phyloP scores from a whole-genome alignment of 331 rosid species.

The Pyrus hybrid region DNA sequence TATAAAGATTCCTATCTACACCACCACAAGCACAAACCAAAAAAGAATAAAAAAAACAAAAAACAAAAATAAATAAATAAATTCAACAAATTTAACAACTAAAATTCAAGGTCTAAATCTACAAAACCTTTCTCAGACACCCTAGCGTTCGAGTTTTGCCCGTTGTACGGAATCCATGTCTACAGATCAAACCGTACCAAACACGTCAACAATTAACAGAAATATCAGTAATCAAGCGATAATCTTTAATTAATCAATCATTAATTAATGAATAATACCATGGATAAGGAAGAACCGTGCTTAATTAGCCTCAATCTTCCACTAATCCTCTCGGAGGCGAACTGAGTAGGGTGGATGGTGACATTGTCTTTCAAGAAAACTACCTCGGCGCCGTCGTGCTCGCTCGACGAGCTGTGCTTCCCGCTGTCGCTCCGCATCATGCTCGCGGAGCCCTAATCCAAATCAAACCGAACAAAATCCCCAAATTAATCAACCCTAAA shows the following conservation, averaged over 20 bases:
- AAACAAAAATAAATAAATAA: neutral
- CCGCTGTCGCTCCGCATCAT: slow-evolving; percentile 56
- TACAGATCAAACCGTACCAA: slow-evolving; percentile 20
- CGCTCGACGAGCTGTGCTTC: slow-evolving; percentile 57
- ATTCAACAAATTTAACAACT: neutral
- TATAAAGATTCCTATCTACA: slow-evolving; percentile 77
- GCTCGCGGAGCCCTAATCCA: slow-evolving; percentile 56
- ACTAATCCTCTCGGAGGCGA: slow-evolving; percentile 70
- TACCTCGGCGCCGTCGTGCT: slow-evolving; percentile 61
- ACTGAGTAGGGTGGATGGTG: slow-evolving; percentile 85
- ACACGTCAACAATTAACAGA: neutral
- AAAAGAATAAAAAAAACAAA: too few species aligned
- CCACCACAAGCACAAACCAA: slow-evolving; percentile 4
- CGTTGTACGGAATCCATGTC: slow-evolving; percentile 94
- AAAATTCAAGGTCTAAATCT: neutral
- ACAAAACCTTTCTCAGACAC: slow-evolving; percentile 69
- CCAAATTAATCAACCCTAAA: neutral
- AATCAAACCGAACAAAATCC: neutral
- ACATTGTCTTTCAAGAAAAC: slow-evolving; percentile 76
- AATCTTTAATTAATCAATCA: neutral
- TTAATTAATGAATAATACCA: slow-evolving; percentile 36
- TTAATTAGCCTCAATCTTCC: slow-evolving; percentile 79
- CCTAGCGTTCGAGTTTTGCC: slow-evolving; percentile 48
- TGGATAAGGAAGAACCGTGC: slow-evolving; percentile 58
- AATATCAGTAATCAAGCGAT: neutral